A percentile compares a stretch with the other conserved stretches of the same genome.
Conservation (phyloP, 2,329 filamentous ascomycete species). For the Verticillium tricorpus region DNA sequence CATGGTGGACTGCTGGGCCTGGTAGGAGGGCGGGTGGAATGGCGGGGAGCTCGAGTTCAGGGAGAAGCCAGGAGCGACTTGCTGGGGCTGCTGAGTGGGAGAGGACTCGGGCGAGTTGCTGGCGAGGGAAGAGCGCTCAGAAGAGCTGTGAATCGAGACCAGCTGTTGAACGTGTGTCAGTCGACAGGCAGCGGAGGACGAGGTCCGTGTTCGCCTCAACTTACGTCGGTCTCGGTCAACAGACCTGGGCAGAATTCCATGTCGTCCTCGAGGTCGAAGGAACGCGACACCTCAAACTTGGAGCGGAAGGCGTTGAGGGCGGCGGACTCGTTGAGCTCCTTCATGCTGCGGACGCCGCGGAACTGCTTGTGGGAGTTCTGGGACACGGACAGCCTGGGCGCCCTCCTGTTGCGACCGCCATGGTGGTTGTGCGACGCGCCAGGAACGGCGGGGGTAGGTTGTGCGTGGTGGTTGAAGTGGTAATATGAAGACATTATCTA, state of each 20-base stretch:
- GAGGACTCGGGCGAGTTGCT: conserved; percentile 92
- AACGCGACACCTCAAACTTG: conserved; percentile 85
- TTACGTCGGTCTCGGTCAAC: conserved; percentile 90
- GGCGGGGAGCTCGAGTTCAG: conserved; percentile 63
- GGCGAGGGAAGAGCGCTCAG: conserved; percentile 90
- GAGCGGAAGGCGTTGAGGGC: conserved; percentile 74
- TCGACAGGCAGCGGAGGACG: conserved; percentile 2
- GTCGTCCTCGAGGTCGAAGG: conserved; percentile 94
- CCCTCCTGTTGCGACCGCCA: conserved; percentile 78
- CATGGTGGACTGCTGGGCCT: conserved; percentile 59
- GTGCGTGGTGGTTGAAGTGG: conserved; percentile 55
- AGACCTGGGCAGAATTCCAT: conserved; percentile 92
- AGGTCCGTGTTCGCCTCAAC: conserved; percentile 24
- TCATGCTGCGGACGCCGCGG: conserved; percentile 78
- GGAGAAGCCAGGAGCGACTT: conserved; percentile 73
- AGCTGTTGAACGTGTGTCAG: conserved; percentile 50
- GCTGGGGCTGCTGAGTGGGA: conserved; percentile 81
- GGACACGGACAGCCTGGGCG: conserved; percentile 71
- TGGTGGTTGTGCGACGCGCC: conserved; percentile 66
- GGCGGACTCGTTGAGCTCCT: conserved; percentile 77
- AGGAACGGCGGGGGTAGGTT: conserved; percentile 50
- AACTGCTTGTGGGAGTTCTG: conserved; percentile 86
- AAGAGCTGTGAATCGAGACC: conserved; percentile 86
- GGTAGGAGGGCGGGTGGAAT: conserved; percentile 61
- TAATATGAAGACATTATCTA: conserved; percentile 61